Evolutionary conservation across 169 alveolate genomes (phyloP).

Genomic region (Eimeria tenella): DNA sequence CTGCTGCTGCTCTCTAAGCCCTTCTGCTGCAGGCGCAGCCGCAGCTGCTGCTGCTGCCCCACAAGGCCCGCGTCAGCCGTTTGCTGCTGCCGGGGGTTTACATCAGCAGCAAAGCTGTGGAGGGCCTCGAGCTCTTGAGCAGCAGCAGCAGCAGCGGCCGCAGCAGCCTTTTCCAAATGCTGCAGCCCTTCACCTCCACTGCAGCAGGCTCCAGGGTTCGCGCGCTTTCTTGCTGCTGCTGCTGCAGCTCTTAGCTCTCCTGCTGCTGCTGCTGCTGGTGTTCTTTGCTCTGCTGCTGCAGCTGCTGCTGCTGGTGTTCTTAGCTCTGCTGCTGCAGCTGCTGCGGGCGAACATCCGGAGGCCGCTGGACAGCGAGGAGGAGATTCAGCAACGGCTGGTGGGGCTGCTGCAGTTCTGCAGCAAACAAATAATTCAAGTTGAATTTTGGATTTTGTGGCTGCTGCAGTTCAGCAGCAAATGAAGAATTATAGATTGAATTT

Average conservation of each 20-base stretch:
- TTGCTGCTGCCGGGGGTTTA: too few species aligned
- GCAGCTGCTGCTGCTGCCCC: too few species aligned
- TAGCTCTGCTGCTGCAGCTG: neutral
- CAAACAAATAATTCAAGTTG: too few species aligned
- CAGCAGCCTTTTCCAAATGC: neutral
- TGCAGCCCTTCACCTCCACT: slow-evolving; percentile 2
- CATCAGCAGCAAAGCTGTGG: too few species aligned
- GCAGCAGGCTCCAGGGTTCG: neutral
- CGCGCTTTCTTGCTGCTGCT: neutral
- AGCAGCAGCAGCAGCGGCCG: neutral
- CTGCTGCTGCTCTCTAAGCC: too few species aligned
- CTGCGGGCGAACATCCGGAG: neutral
- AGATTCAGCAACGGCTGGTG: neutral
- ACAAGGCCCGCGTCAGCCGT: too few species aligned
- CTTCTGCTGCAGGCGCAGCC: too few species aligned
- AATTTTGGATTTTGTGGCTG: neutral
- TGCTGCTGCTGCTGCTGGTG: neutral
- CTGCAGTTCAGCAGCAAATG: neutral
- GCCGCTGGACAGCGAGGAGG: neutral
- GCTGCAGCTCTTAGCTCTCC: neutral
- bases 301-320: neutral
- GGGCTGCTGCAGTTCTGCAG: neutral
- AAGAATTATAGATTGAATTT: too few species aligned
- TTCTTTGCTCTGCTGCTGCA: neutral
- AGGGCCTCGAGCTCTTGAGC: neutral